Evolutionary conservation across 805 yeast species (phyloP).

Genomic region (Cephaloascus fragrans): DNA sequence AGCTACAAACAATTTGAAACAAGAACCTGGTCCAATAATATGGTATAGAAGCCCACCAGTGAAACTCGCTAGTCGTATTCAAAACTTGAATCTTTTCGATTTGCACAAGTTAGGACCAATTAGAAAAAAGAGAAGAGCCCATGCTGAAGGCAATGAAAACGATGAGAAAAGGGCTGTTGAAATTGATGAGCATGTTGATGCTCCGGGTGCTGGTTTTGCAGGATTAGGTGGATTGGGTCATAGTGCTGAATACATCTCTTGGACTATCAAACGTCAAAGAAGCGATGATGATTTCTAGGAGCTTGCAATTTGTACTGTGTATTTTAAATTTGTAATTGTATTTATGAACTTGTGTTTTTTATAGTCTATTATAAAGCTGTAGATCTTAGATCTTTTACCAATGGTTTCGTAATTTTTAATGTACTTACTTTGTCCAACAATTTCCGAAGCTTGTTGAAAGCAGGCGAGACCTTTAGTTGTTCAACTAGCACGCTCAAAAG

Average conservation of each 20-base stretch:
- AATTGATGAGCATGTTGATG: conserved; percentile 5
- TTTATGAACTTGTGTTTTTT: no score
- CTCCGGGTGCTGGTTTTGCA: conserved; percentile 13
- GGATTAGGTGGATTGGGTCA: conserved; percentile 47
- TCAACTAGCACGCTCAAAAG: no score
- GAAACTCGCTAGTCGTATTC: conserved; percentile 28
- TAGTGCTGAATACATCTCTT: conserved; percentile 64
- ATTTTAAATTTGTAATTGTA: no score
- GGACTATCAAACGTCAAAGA: not conserved
- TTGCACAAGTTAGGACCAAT: conserved; percentile 5
- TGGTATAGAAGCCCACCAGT: conserved; percentile 69
- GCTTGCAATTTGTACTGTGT: not conserved
- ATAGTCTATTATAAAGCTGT: no score
- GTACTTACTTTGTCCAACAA: no score
- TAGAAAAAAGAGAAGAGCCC: conserved; percentile 10
- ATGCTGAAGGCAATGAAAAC: conserved; percentile 10
- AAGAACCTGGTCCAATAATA: conserved; percentile 28
- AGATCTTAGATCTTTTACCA: no score
- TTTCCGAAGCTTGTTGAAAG: no score
- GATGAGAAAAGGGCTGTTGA: conserved; percentile 12
- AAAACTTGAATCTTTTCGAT: conserved; percentile 5
- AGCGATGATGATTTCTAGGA: conserved; percentile 5
- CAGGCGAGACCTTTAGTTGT: no score
- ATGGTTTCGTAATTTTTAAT: no score
- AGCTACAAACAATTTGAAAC: not conserved